Evolutionary conservation across 2,329 filamentous ascomycete genomes (phyloP).

Genomic region (Beauveria pseudobassiana): DNA sequence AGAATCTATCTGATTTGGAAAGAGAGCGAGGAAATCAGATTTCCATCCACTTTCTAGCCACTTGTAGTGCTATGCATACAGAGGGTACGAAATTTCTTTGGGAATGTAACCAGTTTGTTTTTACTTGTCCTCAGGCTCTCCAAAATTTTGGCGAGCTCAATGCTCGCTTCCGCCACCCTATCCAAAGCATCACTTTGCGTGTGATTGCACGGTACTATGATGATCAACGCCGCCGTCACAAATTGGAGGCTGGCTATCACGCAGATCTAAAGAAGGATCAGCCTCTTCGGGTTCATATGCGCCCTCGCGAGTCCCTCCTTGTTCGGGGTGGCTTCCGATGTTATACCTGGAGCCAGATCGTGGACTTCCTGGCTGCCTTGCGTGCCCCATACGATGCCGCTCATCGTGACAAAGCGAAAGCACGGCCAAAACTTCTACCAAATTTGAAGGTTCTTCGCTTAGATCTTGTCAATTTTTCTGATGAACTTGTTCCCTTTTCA

Average conservation of each 20-base stretch:
- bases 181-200: constrained; percentile 42
- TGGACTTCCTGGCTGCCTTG: constrained; percentile 44
- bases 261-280: constrained; percentile 34
- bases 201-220: constrained; percentile 50
- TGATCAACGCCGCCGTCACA: constrained; percentile 37
- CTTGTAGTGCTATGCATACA: constrained; percentile 40
- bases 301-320: constrained; percentile 37
- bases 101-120: constrained; percentile 45
- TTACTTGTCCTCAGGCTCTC: constrained; percentile 44
- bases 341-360: constrained; percentile 47
- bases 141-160: constrained; percentile 41
- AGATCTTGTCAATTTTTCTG: constrained; percentile 48
- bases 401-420: constrained; percentile 25
- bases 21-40: constrained; percentile 38
- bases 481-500: constrained; percentile 36
- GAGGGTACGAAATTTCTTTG: constrained; percentile 45
- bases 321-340: constrained; percentile 45
- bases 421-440: constrained; percentile 38
- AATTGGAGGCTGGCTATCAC: constrained; percentile 36
- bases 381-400: constrained; percentile 42
- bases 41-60: constrained; percentile 45
- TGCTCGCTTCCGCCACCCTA: constrained; percentile 32
- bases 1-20: constrained; percentile 37
- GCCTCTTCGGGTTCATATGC: constrained; percentile 33
- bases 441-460: constrained; percentile 40